Percentiles rank a stretch among this genome's conserved stretches.
Evolutionary conservation across 495 filamentous ascomycete species (phyloP).

Genomic region (Penicillium psychrofluorescens): DNA sequence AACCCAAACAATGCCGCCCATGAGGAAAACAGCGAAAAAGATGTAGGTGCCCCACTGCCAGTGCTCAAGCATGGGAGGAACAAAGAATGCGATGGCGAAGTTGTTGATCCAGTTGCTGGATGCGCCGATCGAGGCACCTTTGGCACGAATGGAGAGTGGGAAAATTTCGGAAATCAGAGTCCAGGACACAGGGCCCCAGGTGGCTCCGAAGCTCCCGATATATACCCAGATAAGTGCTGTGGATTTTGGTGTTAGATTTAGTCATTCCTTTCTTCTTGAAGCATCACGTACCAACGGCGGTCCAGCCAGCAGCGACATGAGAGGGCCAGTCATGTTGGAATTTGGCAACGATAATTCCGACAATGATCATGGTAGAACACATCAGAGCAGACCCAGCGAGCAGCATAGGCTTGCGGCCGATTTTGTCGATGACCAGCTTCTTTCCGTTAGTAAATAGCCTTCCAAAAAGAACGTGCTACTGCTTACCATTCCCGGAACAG

Average conservation of each 20-base stretch:
- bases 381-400: slow-evolving; percentile 51
- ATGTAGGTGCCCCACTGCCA: slow-evolving; percentile 44
- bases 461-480: neutral
- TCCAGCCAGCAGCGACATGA: slow-evolving; percentile 34
- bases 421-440: slow-evolving; percentile 59
- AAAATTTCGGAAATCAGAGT: slow-evolving; percentile 33
- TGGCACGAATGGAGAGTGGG: slow-evolving; percentile 37
- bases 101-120: slow-evolving; percentile 45
- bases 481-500: slow-evolving; percentile 70
- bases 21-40: slow-evolving; percentile 30
- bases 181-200: slow-evolving; percentile 43
- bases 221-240: slow-evolving; percentile 26
- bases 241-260: slow-evolving; percentile 6
- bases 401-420: slow-evolving; percentile 70
- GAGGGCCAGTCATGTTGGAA: slow-evolving; percentile 25
- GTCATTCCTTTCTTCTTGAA: slow-evolving; percentile 21
- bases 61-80: slow-evolving; percentile 38
- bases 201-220: slow-evolving; percentile 53
- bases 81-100: slow-evolving; percentile 41
- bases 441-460: neutral
- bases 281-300: slow-evolving; percentile 30
- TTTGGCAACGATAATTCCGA: slow-evolving; percentile 37
- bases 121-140: slow-evolving; percentile 32
- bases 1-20: slow-evolving; percentile 33
- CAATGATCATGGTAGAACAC: slow-evolving; percentile 38